Evolutionary conservation across 2,329 filamentous ascomycete genomes (phyloP).

Genomic region (Chrysosporium keratinophilum): DNA sequence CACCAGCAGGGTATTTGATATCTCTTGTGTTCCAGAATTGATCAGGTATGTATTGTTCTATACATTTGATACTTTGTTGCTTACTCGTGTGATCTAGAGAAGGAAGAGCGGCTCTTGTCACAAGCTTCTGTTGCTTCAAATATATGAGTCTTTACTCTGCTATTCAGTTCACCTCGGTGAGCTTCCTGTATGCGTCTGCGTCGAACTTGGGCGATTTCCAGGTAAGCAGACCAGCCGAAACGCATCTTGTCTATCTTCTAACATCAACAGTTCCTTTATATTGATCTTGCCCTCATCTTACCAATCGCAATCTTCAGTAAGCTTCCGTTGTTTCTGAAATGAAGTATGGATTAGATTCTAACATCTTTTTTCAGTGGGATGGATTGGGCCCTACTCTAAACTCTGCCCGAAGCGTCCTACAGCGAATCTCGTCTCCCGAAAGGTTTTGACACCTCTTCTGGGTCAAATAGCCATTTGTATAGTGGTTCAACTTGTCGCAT

Average conservation of each 20-base stretch:
- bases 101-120: slow-evolving; percentile 88
- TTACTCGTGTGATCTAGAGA: slow-evolving; percentile 46
- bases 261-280: slow-evolving; percentile 64
- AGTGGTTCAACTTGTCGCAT: slow-evolving; percentile 62
- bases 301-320: slow-evolving; percentile 90
- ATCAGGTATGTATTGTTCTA: slow-evolving; percentile 53
- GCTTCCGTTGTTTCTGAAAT: slow-evolving; percentile 23
- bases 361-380: slow-evolving; percentile 56
- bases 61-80: neutral
- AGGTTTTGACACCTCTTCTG: slow-evolving; percentile 78
- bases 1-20: slow-evolving; percentile 90
- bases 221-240: slow-evolving; percentile 30
- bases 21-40: slow-evolving; percentile 85
- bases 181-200: slow-evolving; percentile 86
- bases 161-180: slow-evolving; percentile 97
- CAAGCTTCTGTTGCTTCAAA: slow-evolving; percentile 98
- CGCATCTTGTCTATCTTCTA: slow-evolving; percentile 3
- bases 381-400: slow-evolving; percentile 71
- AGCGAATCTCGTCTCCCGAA: slow-evolving; percentile 81
- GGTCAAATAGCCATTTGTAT: slow-evolving; percentile 81
- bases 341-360: neutral
- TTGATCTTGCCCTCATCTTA: slow-evolving; percentile 82
- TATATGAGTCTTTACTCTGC: slow-evolving; percentile 98
- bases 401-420: slow-evolving; percentile 80
- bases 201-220: slow-evolving; percentile 97